Percentiles rank a stretch among this genome's conserved stretches.
phyloP scores from a whole-genome alignment of 352 stramenopile species.

The Phytophthora meadii region DNA sequence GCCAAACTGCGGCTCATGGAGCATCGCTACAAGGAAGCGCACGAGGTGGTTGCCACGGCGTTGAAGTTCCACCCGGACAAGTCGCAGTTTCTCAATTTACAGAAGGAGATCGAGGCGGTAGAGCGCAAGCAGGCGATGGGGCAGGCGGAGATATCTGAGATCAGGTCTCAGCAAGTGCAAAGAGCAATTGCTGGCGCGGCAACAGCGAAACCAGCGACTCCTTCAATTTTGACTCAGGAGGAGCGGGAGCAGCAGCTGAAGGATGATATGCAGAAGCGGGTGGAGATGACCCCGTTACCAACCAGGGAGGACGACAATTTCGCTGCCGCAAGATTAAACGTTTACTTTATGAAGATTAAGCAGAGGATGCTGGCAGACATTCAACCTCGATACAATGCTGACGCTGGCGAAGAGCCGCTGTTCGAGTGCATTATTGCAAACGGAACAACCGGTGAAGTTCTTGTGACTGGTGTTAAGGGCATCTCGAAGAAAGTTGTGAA shows the following conservation, averaged over 20 bases:
- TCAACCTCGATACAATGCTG: constrained; percentile 46
- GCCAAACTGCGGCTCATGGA: constrained; percentile 74
- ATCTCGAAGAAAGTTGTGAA: constrained; percentile 77
- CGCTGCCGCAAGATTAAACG: constrained; percentile 51
- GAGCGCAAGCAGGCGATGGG: constrained; percentile 36
- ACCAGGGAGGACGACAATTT: constrained; percentile 75
- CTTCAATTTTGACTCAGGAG: constrained; percentile 32
- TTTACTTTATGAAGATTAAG: constrained; percentile 75
- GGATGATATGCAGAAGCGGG: constrained; percentile 37
- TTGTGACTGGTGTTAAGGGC: constrained; percentile 62
- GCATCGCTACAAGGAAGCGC: constrained; percentile 59
- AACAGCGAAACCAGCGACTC: constrained; percentile 4
- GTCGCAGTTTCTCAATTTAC: constrained; percentile 53
- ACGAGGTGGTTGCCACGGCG: constrained; percentile 44
- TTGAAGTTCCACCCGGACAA: constrained; percentile 54
- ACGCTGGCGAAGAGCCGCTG: constrained; percentile 61
- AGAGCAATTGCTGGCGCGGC: constrained; percentile 15
- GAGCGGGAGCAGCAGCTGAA: constrained; percentile 52
- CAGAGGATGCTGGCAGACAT: constrained; percentile 62
- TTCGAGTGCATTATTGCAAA: constrained; percentile 70
- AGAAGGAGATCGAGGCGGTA: constrained; percentile 50
- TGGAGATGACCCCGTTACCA: constrained; percentile 51
- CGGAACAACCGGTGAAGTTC: constrained; percentile 38
- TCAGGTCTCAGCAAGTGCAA: constrained; percentile 39
- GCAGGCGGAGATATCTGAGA: constrained; percentile 40